phyloP scores from a whole-genome alignment of 345 rosid species.

The Populus davidiana region DNA sequence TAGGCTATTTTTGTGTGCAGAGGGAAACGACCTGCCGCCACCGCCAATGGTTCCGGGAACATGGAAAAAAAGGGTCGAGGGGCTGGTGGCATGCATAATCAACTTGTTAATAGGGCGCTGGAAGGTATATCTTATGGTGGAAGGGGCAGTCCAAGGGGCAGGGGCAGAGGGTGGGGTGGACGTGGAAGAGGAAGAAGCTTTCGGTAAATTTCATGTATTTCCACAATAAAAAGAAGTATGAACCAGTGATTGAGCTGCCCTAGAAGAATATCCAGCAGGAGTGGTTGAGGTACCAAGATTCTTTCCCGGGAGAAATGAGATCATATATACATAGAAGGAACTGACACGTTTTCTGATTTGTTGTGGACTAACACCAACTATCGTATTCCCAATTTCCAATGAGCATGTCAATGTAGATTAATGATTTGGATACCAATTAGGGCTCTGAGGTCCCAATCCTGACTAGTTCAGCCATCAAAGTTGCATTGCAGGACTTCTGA shows the following conservation, averaged over 20 bases:
- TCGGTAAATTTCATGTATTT: not conserved
- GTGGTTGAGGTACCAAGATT: not conserved
- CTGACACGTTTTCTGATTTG: constrained; percentile 11
- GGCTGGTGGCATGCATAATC: constrained; percentile 58
- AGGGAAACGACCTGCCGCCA: constrained; percentile 68
- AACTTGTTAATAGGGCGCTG: constrained; percentile 83
- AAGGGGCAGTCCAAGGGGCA: constrained; percentile 49
- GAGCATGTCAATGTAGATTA: constrained; percentile 11
- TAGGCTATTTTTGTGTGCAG: constrained; percentile 37
- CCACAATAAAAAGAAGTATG: not conserved
- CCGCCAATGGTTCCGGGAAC: constrained; percentile 53
- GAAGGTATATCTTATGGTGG: constrained; percentile 85
- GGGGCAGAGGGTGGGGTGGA: constrained; percentile 25
- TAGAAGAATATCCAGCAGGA: not conserved
- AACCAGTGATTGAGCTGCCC: not conserved
- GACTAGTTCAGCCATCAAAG: not conserved
- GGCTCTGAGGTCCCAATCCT: not conserved
- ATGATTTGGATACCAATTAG: constrained; percentile 3
- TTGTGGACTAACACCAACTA: constrained; percentile 1
- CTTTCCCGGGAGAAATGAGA: not conserved
- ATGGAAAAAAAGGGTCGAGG: constrained; percentile 70
- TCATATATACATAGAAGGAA: constrained; percentile 2
- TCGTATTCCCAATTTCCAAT: not conserved
- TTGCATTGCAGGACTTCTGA: not conserved
- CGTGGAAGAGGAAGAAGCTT: constrained; percentile 42